Evolutionary conservation across 441 rosid species (phyloP).

Genomic region (Adansonia rubrostipa): DNA sequence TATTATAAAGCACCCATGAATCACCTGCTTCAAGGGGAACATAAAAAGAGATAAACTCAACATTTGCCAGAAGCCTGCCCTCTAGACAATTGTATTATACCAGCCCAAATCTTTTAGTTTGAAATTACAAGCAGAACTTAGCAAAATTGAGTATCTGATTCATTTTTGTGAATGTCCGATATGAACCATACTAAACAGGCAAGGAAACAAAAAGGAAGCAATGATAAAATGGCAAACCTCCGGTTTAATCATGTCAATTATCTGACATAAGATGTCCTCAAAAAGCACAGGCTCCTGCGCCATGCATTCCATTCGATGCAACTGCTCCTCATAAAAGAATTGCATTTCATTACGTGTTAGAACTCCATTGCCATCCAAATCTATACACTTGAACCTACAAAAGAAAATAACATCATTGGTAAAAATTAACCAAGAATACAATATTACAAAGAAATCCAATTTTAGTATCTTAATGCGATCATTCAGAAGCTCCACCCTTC

Average conservation of each 20-base stretch:
- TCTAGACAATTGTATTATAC: conserved; percentile 5
- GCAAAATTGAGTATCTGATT: neutral
- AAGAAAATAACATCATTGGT: conserved; percentile 21
- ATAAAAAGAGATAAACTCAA: conserved; percentile 15
- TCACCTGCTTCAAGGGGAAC: neutral
- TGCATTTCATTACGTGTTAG: conserved; percentile 91
- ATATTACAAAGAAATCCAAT: neutral
- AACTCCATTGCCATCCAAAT: conserved; percentile 94
- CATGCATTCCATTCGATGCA: conserved; percentile 99
- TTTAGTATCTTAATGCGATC: neutral
- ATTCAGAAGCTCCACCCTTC: conserved; percentile 9
- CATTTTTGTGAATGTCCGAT: conserved; percentile 17
- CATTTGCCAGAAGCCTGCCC: conserved; percentile 15
- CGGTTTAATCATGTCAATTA: conserved; percentile 93
- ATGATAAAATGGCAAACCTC: conserved; percentile 52
- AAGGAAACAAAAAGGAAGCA: conserved; percentile 17
- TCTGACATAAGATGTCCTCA: conserved; percentile 96
- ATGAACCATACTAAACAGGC: conserved; percentile 1
- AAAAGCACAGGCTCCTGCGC: conserved; percentile 96
- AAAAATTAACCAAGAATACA: conserved; percentile 1
- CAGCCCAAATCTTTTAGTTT: neutral
- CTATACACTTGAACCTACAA: conserved; percentile 91
- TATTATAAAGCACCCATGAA: neutral
- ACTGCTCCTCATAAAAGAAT: conserved; percentile 95
- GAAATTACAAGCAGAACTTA: conserved; percentile 13